Evolutionary conservation across 345 rosid genomes (phyloP), one percentile per base, ranked within the genome.

Genomic region (Heritiera fomes): DNA sequence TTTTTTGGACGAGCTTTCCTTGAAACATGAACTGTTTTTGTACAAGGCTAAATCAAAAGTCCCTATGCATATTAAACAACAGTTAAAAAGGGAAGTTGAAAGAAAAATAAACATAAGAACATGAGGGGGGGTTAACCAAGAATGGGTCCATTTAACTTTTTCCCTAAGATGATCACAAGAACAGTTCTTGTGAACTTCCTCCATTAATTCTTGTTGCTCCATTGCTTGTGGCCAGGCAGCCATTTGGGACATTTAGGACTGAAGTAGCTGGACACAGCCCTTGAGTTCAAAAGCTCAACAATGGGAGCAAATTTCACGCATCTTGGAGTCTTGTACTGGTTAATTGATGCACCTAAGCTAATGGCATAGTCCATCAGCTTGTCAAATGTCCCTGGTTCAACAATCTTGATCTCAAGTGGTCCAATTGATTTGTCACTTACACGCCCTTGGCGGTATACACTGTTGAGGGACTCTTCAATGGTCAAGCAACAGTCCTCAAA

Each of bases 331-430:
- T 95, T 95, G 86, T 95, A 95, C 87, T 95, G 98, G 83, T 93
- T 93, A 17, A 95, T 93, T 20, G 99, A 95, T 55, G 98, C 99
- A 5, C 99, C 98, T 32, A 87, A 68, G 86, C 98, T 95, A 12
- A 95, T 93, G 58, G 98, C 96, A 80, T 93, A 93, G 84, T 95
- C 98, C 99, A 95, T 95, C 56, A 95, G 88, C 89, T 95, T 95
- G 80, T 95, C 99, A 65, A 95, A 95, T 50, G 98, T 95, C 79
- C 99, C 99, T 73, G 85, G 55, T 87, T 91, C 97, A 45, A 93
- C 99, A 38, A 95, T 81, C 90, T 82, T 93, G 81, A 95, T 88
- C 94, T 95, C 99, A 7, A 95, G 90, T 2, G 99, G 91, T 23
- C 98, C 99, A 53, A 95, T 93, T 32, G 99, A 93, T 82, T 85